Evolutionary conservation across 73 alveolate genomes (phyloP).

Genomic region (Paramecium caudatum): DNA sequence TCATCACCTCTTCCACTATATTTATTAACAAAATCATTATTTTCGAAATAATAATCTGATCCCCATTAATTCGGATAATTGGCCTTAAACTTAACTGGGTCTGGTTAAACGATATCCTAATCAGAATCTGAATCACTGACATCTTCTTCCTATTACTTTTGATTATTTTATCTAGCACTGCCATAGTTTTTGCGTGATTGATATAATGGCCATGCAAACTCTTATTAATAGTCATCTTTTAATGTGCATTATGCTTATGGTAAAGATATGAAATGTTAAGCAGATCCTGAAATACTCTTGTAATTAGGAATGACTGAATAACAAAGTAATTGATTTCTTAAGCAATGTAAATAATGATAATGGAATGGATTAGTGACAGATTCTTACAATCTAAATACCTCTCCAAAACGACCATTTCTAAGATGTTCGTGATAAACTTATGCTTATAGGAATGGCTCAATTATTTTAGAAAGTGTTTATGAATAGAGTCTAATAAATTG

Average conservation of each 20-base stretch:
- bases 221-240: slow-evolving; percentile 29
- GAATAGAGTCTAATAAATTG: neutral
- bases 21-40: neutral
- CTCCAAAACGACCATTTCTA: neutral
- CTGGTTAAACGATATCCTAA: slow-evolving; percentile 21
- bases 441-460: slow-evolving; percentile 37
- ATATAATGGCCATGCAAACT: slow-evolving; percentile 26
- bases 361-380: slow-evolving; percentile 1
- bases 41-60: slow-evolving; percentile 11
- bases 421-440: slow-evolving; percentile 36
- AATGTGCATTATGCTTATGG: neutral
- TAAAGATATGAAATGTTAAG: slow-evolving; percentile 35
- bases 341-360: slow-evolving; percentile 31
- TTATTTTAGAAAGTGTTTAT: neutral
- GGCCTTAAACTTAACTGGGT: neutral
- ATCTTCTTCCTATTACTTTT: slow-evolving; percentile 51
- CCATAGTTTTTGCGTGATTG: neutral
- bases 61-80: slow-evolving; percentile 7
- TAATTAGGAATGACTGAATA: slow-evolving; percentile 8
- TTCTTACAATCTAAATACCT: slow-evolving; percentile 4
- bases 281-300: neutral
- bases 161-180: neutral
- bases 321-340: neutral
- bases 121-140: slow-evolving; percentile 62
- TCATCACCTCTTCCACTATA: slow-evolving; percentile 33